Percentiles rank a stretch among this genome's conserved stretches.
These are phyloP conservation scores for Boletellus sp. DNA, from an alignment of 1,284 basidiomycete species.

Conservation along the genomic window DNA sequence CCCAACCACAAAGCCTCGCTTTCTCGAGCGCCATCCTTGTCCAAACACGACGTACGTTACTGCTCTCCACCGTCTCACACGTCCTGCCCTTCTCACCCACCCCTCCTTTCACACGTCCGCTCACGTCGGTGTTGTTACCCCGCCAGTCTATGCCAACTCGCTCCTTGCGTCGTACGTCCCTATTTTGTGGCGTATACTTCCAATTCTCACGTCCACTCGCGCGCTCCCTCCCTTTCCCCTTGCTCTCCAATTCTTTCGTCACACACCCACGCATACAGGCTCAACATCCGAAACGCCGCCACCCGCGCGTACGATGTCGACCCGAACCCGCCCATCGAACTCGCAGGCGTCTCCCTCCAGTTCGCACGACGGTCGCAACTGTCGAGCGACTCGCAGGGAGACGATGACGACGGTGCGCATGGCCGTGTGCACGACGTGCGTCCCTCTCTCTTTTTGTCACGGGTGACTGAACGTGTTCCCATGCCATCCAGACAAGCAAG, in stretches of 20 bases:
- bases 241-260: not conserved
- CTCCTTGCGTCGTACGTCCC: conserved; percentile 28
- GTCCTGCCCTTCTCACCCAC: not conserved
- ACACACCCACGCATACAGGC: conserved; percentile 1
- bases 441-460: not conserved
- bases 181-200: no score
- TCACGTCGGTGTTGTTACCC: not conserved
- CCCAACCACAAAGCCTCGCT: conserved; percentile 16
- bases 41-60: conserved; percentile 28
- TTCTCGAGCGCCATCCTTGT: conserved; percentile 24
- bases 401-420: not conserved
- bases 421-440: conserved; percentile 1
- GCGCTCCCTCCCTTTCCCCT: not conserved
- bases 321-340: conserved; percentile 2
- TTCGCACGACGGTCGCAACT: conserved; percentile 17
- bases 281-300: conserved; percentile 28
- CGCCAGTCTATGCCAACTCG: conserved; percentile 28
- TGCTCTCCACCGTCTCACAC: no score
- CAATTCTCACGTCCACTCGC: not conserved
- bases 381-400: conserved; percentile 1
- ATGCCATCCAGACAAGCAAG: conserved; percentile 6
- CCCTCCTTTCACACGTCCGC: not conserved
- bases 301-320: conserved; percentile 9
- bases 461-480: no score
- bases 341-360: conserved; percentile 18